A percentile compares a stretch with the other conserved stretches of the same genome.
Conservation (phyloP, 2,329 filamentous ascomycete species). For the Byssochlamys sp. region DNA sequence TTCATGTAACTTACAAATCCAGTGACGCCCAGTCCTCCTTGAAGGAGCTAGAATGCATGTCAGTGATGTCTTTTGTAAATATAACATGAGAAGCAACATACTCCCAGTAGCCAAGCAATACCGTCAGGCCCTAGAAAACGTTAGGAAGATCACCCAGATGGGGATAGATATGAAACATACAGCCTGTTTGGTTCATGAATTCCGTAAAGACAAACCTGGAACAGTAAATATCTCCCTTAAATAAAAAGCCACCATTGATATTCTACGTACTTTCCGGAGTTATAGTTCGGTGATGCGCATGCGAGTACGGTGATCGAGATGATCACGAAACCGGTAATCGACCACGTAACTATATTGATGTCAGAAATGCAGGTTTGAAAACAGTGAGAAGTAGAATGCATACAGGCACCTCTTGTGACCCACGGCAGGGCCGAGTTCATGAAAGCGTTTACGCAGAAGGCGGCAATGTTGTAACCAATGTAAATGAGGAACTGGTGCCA, state of each 20-base stretch:
- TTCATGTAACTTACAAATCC: slow-evolving; percentile 37
- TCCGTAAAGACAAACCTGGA: slow-evolving; percentile 46
- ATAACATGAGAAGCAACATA: slow-evolving; percentile 13
- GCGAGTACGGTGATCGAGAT: slow-evolving; percentile 62
- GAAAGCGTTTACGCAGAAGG: slow-evolving; percentile 58
- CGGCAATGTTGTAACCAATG: slow-evolving; percentile 52
- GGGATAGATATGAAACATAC: slow-evolving; percentile 20
- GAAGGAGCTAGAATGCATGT: slow-evolving; percentile 25
- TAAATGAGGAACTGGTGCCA: slow-evolving; percentile 71
- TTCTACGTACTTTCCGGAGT: slow-evolving; percentile 48
- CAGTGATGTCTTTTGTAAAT: slow-evolving; percentile 5
- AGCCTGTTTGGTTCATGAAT: slow-evolving; percentile 60
- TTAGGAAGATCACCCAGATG: slow-evolving; percentile 8
- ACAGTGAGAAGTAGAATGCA: slow-evolving; percentile 3
- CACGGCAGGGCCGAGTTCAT: slow-evolving; percentile 52
- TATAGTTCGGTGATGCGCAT: slow-evolving; percentile 56
- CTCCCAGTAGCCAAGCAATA: slow-evolving; percentile 40
- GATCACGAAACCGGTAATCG: slow-evolving; percentile 56
- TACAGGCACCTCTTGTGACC: slow-evolving; percentile 56
- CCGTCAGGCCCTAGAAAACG: slow-evolving; percentile 48
- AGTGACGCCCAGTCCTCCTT: slow-evolving; percentile 46
- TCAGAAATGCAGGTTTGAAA: not conserved
- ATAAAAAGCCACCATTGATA: not conserved
- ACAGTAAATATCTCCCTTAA: slow-evolving; percentile 3
- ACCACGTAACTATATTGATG: slow-evolving; percentile 51